These are phyloP conservation scores for Saururus chinensis DNA, from an alignment of 164 flowering plant species.

Conservation along the genomic window DNA sequence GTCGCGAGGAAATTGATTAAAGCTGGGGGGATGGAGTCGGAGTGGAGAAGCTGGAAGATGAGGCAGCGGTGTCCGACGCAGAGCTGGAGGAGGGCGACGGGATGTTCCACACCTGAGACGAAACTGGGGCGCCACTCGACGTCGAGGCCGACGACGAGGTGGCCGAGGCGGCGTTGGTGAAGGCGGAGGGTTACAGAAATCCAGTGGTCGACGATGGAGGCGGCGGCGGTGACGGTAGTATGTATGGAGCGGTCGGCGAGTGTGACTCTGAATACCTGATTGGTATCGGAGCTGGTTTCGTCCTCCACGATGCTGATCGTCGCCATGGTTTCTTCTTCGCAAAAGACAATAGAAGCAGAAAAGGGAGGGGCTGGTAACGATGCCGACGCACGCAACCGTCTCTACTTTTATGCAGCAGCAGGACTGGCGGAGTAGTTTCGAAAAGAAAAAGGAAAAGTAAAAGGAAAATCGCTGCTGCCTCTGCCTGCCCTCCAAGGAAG, in stretches of 20 bases:
- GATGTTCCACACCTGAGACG: constrained; percentile 7
- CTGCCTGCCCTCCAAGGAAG: too few species aligned
- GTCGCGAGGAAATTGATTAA: background rate
- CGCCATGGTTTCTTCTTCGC: background rate
- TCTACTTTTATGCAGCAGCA: too few species aligned
- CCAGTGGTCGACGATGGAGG: constrained; percentile 10
- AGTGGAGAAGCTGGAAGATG: constrained; percentile 6
- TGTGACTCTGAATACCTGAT: background rate
- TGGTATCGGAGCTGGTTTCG: background rate
- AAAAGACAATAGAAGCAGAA: too few species aligned
- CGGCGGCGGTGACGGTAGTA: constrained; percentile 8
- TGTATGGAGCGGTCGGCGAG: constrained; percentile 1
- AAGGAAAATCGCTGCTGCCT: too few species aligned
- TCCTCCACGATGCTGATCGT: background rate
- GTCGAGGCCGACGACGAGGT: constrained; percentile 45
- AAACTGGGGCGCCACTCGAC: constrained; percentile 40
- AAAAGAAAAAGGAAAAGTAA: too few species aligned
- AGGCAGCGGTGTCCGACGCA: constrained; percentile 12
- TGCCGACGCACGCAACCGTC: too few species aligned
- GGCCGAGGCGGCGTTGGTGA: constrained; percentile 7
- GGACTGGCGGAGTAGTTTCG: too few species aligned
- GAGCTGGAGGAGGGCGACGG: constrained; percentile 6
- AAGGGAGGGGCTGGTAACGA: too few species aligned
- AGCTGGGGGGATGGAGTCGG: constrained; percentile 2
- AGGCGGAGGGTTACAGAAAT: constrained; percentile 3